These are phyloP conservation scores for Pontederia paniculata DNA, from an alignment of 176 grass and related monocot genomes.

Conservation along the genomic window DNA sequence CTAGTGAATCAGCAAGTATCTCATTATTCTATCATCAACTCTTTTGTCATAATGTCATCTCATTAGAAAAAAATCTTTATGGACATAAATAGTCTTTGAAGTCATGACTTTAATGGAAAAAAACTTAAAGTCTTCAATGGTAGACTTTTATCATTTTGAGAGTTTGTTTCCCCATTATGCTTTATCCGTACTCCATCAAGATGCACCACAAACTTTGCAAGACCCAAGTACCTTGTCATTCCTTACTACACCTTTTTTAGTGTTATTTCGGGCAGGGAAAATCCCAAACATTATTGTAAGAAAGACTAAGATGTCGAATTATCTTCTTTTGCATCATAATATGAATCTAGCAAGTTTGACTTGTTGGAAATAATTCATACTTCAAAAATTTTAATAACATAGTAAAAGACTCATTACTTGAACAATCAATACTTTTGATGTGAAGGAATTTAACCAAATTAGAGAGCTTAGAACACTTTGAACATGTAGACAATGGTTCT, in stretches of 20 bases:
- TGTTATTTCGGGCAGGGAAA: too few species aligned
- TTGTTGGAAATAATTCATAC: not conserved
- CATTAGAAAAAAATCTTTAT: not conserved
- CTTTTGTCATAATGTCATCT: not conserved
- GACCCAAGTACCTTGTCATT: not conserved
- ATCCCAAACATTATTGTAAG: not conserved
- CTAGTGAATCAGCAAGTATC: not conserved
- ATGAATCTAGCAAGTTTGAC: not conserved
- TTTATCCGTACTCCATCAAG: not conserved
- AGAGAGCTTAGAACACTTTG: not conserved
- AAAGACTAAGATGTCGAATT: not conserved
- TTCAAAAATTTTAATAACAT: not conserved
- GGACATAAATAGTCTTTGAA: too few species aligned
- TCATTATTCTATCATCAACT: not conserved
- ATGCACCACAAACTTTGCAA: not conserved
- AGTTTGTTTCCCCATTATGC: not conserved
- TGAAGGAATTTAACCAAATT: not conserved
- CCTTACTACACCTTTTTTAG: not conserved
- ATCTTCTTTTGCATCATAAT: not conserved
- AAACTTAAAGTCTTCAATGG: too few species aligned
- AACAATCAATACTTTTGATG: not conserved
- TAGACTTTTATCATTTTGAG: not conserved
- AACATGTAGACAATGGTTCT: not conserved
- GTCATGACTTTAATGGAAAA: too few species aligned
- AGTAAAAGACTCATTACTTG: not conserved